Percentiles rank a stretch among this genome's conserved stretches.
These are phyloP conservation scores for Cladosporium velox DNA, from an alignment of 2,329 filamentous ascomycete genomes.

Conservation along the genomic window DNA sequence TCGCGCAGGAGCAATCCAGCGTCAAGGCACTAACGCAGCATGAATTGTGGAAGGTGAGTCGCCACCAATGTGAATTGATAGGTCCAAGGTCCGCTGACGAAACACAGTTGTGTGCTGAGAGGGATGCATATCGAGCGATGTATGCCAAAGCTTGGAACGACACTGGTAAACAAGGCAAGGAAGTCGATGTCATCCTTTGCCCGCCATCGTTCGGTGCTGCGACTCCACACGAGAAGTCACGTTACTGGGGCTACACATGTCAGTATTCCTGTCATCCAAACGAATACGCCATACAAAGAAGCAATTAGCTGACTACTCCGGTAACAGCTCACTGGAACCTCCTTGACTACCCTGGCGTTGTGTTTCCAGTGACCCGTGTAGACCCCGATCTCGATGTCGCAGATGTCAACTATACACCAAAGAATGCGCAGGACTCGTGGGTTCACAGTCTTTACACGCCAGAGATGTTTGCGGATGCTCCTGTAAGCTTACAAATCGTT, in stretches of 20 bases:
- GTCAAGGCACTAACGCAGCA: constrained; percentile 45
- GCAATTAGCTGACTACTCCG: background rate
- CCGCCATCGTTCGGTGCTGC: constrained; percentile 59
- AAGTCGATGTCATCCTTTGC: constrained; percentile 63
- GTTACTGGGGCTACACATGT: constrained; percentile 65
- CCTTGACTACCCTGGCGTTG: constrained; percentile 58
- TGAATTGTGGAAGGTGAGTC: constrained; percentile 41
- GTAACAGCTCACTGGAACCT: constrained; percentile 66
- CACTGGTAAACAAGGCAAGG: constrained; percentile 10
- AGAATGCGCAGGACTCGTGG: constrained; percentile 8
- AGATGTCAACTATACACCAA: constrained; percentile 5
- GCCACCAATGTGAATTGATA: background rate
- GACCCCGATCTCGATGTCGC: constrained; percentile 24
- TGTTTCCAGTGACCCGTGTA: constrained; percentile 54
- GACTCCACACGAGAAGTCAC: constrained; percentile 54
- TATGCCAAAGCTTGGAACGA: constrained; percentile 19
- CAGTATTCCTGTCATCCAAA: constrained; percentile 11
- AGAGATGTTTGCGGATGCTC: constrained; percentile 51
- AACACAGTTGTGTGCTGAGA: background rate
- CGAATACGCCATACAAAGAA: background rate
- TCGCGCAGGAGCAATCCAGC: constrained; percentile 58
- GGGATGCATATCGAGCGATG: constrained; percentile 12
- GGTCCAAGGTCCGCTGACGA: background rate
- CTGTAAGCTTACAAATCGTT: constrained; percentile 57
- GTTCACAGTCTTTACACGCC: constrained; percentile 59